Conservation (phyloP, 2,329 filamentous ascomycete species). For the Penicillium sp. region DNA sequence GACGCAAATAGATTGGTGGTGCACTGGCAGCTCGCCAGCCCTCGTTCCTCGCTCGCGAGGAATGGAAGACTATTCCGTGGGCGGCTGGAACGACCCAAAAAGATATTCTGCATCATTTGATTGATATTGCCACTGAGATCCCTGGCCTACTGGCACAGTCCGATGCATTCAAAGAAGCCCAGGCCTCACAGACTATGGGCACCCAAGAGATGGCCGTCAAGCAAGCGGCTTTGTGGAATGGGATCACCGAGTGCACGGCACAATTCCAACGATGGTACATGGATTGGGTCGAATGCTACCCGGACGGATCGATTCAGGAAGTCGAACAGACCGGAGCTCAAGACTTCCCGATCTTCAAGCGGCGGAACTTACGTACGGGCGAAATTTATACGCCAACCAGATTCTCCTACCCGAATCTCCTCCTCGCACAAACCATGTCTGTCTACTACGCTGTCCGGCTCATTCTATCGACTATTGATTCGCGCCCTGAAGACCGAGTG, state of each 20-base stretch:
- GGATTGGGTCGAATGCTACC: constrained; percentile 38
- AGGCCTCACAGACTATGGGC: constrained; percentile 30
- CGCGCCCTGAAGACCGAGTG: constrained; percentile 35
- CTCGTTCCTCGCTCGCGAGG: constrained; percentile 41
- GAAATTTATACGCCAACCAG: constrained; percentile 35
- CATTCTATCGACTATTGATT: constrained; percentile 41
- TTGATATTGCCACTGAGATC: constrained; percentile 43
- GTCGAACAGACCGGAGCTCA: constrained; percentile 30
- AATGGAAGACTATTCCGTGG: constrained; percentile 48
- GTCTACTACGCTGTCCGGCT: constrained; percentile 40
- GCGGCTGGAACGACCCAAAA: constrained; percentile 41
- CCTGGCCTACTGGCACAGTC: constrained; percentile 37
- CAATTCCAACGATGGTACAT: constrained; percentile 39
- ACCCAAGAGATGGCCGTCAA: constrained; percentile 40
- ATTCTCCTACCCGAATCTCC: constrained; percentile 41
- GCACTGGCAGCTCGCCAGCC: constrained; percentile 37
- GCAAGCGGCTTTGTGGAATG: constrained; percentile 40
- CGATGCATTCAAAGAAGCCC: constrained; percentile 35
- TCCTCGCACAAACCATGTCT: constrained; percentile 43
- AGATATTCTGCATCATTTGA: constrained; percentile 43
- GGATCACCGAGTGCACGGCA: constrained; percentile 37
- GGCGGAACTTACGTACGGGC: constrained; percentile 41
- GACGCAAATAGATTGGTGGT: constrained; percentile 33
- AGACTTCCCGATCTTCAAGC: constrained; percentile 39
- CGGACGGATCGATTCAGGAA: constrained; percentile 36